Base-by-base conservation (phyloP, 129 eudicot genomes). In the Flaveria ramosissima region DNA sequence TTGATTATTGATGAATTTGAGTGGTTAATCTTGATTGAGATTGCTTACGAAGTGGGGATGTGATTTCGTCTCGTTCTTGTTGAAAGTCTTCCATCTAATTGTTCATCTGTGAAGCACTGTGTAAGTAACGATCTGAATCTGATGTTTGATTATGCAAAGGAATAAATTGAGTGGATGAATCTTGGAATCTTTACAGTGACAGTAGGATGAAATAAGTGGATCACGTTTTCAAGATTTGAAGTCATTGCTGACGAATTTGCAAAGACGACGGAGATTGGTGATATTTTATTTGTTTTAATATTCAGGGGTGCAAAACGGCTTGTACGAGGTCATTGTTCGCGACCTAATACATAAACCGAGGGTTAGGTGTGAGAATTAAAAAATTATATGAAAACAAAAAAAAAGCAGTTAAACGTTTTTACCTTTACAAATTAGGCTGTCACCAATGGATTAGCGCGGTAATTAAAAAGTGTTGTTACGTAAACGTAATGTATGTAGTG, bases 31-130 rank as follows among this genome's bases (percentile, higher is more conserved):
- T 36, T 36, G 41, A 36, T 36, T 72, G 32, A 72, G 5, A 16
- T 52, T 52, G 77, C 82, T 88, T 85, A 88, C 92, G 74, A 4
- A 88, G 84, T 61, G 92, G 90, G 66, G 85, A 83, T 43, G 82
- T 71, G 73, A 83, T 82, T 68, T 85, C 75, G 6, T 68, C 26
- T 12, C 3, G 1, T 50, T 55, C 72, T 57, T 82, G 69, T 21
- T 77, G 75, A 12, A 20, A 19, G 1, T 69, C 50, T 75, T 51
- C 15, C 78, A 73, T 77, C 76, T 57, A 3, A 15, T 51, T 13
- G 23, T 57, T 57, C 27, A 20, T 7, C 45, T 2, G 16, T 63
- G 14, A 1, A 23, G n/a, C 1, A 27, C n/a, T 36, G 46, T 14
- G 50, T 1, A 13, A 43, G 41, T 20, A 8, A 11, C 1, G 21